Base-by-base conservation (phyloP, 1,284 basidiomycete species). In the Ganoderma boninense region DNA sequence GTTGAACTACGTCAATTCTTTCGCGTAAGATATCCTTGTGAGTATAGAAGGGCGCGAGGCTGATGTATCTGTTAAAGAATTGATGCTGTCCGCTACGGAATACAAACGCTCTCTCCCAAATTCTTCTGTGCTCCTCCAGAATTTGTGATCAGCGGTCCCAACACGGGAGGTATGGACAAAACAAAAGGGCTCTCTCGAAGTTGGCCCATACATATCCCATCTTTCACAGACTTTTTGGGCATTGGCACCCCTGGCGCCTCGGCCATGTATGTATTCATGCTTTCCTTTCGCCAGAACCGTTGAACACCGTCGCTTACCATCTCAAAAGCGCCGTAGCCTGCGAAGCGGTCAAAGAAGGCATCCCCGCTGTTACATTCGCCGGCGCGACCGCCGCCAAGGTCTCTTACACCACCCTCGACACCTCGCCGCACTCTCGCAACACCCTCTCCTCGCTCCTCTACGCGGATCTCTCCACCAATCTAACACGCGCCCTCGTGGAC, bases 321-420 rank as follows among this genome's bases (percentile, higher is more conserved):
- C 4, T 32, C 8, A 23, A n/a, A 66, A 87, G 87, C n/a, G 86
- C 86, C 20, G 87, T 86, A 1, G 86, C 87, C 1, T 80, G 80
- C 43, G 85, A 85, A 72, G 85, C 86, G 0, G 83, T 82, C 0
- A 76, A 82, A 35, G 81, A 85, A 75, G 86, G 85, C 38, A 78
- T 88, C 38, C 87, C 87, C 6, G 81, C 87, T 20, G 79, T 86
- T 64, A 86, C 87, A 1, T 86, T 88, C 79, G 87, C 85, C 23
- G 86, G 83, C 4, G 76, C 75, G n/a, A 80, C 81, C 26, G 81
- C 77, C n/a, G 77, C 82, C 6, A 80, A 82, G 63, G 81, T 84
- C 20, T 84, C 85, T 14, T 88, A 83, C 78, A 86, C 86, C 2
- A 84, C 82, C 5, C 83, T 88, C 72, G 65, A 76, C 40, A 75